phyloP scores from a whole-genome alignment of 208 protist species.

The Leishmania aethiopica region DNA sequence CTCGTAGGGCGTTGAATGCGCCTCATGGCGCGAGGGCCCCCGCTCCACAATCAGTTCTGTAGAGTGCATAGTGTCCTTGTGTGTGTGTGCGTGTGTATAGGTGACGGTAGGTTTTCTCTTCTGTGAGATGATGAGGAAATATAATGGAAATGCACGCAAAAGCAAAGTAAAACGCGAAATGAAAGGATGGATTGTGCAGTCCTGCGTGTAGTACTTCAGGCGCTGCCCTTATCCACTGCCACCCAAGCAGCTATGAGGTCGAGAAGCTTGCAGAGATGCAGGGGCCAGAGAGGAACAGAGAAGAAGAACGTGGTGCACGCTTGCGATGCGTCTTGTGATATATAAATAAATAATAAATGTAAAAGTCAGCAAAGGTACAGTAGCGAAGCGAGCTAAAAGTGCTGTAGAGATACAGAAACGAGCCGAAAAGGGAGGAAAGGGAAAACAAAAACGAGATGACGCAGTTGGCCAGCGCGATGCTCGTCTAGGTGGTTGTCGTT shows the following conservation, averaged over 20 bases:
- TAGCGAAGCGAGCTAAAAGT: background rate
- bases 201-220: background rate
- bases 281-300: background rate
- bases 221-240: background rate
- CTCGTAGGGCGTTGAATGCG: background rate
- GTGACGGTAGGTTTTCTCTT: background rate
- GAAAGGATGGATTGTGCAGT: background rate
- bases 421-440: background rate
- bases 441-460: background rate
- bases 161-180: background rate
- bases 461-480: background rate
- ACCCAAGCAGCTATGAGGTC: background rate
- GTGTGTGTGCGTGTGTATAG: background rate
- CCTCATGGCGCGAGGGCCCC: slow-evolving; percentile 3
- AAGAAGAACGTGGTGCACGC: background rate
- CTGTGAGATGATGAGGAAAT: background rate
- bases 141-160: background rate
- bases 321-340: background rate
- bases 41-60: slow-evolving; percentile 13
- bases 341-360: background rate
- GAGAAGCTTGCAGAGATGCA: background rate
- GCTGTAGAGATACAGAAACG: background rate
- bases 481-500: no score
- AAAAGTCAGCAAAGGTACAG: background rate
- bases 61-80: slow-evolving; percentile 7